Conservation (phyloP, 2,329 filamentous ascomycete species). For the Cladorrhinum sp. region DNA sequence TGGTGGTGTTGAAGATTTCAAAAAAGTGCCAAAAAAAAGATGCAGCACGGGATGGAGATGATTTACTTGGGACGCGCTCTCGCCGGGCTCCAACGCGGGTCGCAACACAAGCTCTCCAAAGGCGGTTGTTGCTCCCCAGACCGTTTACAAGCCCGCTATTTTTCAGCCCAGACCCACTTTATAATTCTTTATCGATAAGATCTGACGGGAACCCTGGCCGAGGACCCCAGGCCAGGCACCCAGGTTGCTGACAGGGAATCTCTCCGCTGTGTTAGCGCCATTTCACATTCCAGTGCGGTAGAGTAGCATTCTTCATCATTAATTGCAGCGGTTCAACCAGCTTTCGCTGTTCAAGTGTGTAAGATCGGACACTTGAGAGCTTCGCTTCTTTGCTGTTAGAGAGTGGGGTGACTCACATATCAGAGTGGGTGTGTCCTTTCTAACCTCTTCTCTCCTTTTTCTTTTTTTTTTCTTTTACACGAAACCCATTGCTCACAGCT, state of each 20-base stretch:
- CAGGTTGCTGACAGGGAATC: not conserved
- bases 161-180: slow-evolving; percentile 3
- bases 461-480: not conserved
- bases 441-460: not conserved
- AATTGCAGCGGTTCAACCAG: not conserved
- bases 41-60: not conserved
- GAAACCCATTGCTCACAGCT: not conserved
- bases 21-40: slow-evolving; percentile 2
- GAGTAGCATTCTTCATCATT: not conserved
- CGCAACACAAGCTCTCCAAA: not conserved
- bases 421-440: not conserved
- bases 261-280: not conserved
- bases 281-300: not conserved
- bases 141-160: slow-evolving; percentile 5
- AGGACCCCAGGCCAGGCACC: too few species aligned
- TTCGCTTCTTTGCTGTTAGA: not conserved
- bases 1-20: not conserved
- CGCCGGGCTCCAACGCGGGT: slow-evolving; percentile 2
- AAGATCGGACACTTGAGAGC: not conserved
- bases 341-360: not conserved
- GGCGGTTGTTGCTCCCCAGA: slow-evolving; percentile 1
- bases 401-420: not conserved
- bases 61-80: slow-evolving; percentile 7
- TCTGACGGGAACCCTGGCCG: not conserved
- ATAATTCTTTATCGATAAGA: slow-evolving; percentile 6